A percentile compares a stretch with the other conserved stretches of the same genome.
Conservation (phyloP, 768 basidiomycete species). For the Leucocoprinus birnbaumii region DNA sequence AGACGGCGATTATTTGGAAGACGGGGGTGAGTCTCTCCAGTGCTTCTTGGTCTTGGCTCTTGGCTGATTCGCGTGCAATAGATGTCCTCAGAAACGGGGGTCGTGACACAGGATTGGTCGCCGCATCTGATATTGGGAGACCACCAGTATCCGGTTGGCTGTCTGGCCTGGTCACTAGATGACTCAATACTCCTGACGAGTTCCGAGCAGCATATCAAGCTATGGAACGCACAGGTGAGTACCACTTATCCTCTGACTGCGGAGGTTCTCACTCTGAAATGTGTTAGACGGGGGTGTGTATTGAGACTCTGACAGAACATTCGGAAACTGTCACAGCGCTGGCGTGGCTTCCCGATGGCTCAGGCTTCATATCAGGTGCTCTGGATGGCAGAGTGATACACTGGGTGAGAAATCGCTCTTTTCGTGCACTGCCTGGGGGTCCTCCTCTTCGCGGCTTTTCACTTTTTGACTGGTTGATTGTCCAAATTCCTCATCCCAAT, state of each 20-base stretch:
- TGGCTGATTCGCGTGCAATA: constrained; percentile 19
- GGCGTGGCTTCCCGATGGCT: constrained; percentile 84
- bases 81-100: constrained; percentile 34
- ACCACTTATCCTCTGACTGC: constrained; percentile 1
- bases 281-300: constrained; percentile 68
- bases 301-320: constrained; percentile 67
- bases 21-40: constrained; percentile 60
- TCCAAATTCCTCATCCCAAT: constrained; percentile 10
- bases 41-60: background rate
- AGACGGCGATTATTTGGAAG: constrained; percentile 85
- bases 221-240: constrained; percentile 87
- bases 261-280: constrained; percentile 3
- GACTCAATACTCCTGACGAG: constrained; percentile 81
- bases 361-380: constrained; percentile 86
- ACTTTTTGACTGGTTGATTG: background rate
- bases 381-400: constrained; percentile 81
- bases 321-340: constrained; percentile 83
- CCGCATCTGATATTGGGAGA: constrained; percentile 62
- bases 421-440: background rate
- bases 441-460: constrained; percentile 8
- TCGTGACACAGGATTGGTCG: constrained; percentile 54
- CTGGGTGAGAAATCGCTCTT: constrained; percentile 57
- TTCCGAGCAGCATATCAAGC: constrained; percentile 75
- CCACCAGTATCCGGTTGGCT: constrained; percentile 77
- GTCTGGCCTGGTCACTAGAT: constrained; percentile 91